Conservation (phyloP, 2,329 filamentous ascomycete species). For the Plectosphaerella plurivora region DNA sequence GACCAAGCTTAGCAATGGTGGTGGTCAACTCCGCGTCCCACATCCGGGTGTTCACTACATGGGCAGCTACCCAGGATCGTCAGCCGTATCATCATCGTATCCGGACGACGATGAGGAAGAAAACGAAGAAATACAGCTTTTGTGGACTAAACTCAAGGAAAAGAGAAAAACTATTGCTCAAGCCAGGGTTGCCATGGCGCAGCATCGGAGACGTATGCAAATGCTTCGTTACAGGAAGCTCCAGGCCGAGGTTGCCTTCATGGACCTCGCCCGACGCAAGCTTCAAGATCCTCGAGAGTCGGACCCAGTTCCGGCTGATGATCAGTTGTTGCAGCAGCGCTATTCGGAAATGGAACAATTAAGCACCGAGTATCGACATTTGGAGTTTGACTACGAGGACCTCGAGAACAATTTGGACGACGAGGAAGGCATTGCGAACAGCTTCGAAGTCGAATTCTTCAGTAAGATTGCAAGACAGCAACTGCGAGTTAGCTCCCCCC, state of each 20-base stretch:
- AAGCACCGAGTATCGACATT: conserved; percentile 30
- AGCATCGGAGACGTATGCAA: conserved; percentile 23
- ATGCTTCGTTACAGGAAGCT: conserved; percentile 26
- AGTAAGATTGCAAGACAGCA: conserved; percentile 17
- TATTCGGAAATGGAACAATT: conserved; percentile 30
- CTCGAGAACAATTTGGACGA: conserved; percentile 28
- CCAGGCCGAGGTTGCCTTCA: conserved; percentile 33
- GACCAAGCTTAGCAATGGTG: not conserved
- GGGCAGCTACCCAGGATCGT: no score
- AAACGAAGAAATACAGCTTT: conserved; percentile 24
- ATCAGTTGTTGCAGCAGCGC: conserved; percentile 8
- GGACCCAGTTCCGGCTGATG: not conserved
- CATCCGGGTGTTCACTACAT: no score
- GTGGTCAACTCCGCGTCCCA: no score
- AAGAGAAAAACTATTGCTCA: conserved; percentile 22
- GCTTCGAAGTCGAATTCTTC: conserved; percentile 32
- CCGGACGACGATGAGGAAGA: conserved; percentile 5
- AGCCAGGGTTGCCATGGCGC: conserved; percentile 25
- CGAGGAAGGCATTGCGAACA: conserved; percentile 27
- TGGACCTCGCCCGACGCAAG: conserved; percentile 28
- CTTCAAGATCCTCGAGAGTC: conserved; percentile 20
- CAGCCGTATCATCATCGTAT: conserved; percentile 22
- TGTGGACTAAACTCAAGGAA: conserved; percentile 30
- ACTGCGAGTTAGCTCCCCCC: not conserved
- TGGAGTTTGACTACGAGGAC: conserved; percentile 30